Base-by-base conservation (phyloP, 345 rosid genomes). In the Salix viminalis region DNA sequence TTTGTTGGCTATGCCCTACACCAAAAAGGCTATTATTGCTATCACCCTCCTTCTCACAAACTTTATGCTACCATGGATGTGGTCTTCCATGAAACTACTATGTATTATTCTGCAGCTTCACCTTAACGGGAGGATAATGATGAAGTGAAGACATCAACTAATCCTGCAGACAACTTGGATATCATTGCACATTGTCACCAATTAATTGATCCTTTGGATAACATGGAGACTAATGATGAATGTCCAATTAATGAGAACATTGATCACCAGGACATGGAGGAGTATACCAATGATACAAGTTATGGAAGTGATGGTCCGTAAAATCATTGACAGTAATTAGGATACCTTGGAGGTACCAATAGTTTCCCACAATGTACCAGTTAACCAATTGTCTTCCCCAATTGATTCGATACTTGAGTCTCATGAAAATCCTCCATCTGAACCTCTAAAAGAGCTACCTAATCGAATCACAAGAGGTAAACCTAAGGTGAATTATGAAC, bases 271-370 rank as follows among this genome's bases (percentile, higher is more conserved):
- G 58, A 52, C 0, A 52, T 0, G 58, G 58, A 52, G 1, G 23
- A 52, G 11, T 52, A 52, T 52, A 52, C 4, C 3, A 52, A 0
- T 52, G 58, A 19, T 2, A 2, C 23, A 52, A 6, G 58, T 0
- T 52, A 6, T 52, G 58, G 10, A 1, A 18, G n/a, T 52, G n/a
- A 52, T 19, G 1, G 58, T 19, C 4, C 4, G 2, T n/a, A 0
- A 52, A 52, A 52, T 52, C 1, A 0, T 19, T 19, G 0, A 19
- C 0, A 6, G 3, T 2, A 52, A 52, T 2, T 1, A 52, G 0
- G 58, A 52, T 52, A 52, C 0, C 58, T 0, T 19, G 10, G 10
- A 19, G 10, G 1, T 19, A n/a, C 23, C 11, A 3, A 52, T 1
- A 52, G 23, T 6, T 6, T 52, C 11, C 8, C 24, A 54, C 0